Evolutionary conservation across 768 basidiomycete species (phyloP).

Genomic region (Mycena filopes): DNA sequence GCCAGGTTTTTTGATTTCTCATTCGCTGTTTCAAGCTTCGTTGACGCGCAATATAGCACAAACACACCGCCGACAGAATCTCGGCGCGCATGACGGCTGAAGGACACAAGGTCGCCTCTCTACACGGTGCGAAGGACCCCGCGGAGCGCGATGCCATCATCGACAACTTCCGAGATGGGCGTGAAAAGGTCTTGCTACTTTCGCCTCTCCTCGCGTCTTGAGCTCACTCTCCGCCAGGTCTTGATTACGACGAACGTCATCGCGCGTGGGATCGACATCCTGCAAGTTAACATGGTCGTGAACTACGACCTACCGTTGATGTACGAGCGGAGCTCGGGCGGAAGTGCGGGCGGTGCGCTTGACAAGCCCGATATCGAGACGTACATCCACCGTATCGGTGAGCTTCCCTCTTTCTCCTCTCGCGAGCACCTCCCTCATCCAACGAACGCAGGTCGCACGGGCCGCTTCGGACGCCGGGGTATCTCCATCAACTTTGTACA

Average conservation of each 20-base stretch:
- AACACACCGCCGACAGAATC: conserved; percentile 93
- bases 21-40: neutral
- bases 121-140: conserved; percentile 95
- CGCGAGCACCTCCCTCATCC: conserved; percentile 2
- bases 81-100: conserved; percentile 90
- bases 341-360: conserved; percentile 46
- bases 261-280: conserved; percentile 97
- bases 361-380: conserved; percentile 91
- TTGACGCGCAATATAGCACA: conserved; percentile 62
- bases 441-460: conserved; percentile 82
- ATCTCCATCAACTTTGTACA: conserved; percentile 98
- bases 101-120: conserved; percentile 95
- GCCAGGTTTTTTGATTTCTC: conserved; percentile 65
- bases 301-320: conserved; percentile 96
- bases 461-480: conserved; percentile 96
- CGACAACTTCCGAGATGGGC: conserved; percentile 95
- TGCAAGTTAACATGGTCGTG: conserved; percentile 99
- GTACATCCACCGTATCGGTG: conserved; percentile 97
- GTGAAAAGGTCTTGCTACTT: conserved; percentile 76
- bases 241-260: conserved; percentile 99
- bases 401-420: conserved; percentile 35
- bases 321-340: conserved; percentile 69
- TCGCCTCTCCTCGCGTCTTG: too few species aligned
- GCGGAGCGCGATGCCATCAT: conserved; percentile 91
- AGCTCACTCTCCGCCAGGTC: conserved; percentile 45